phyloP scores from a whole-genome alignment of 1,284 basidiomycete genomes.

The Marasmius tenuissimus region DNA sequence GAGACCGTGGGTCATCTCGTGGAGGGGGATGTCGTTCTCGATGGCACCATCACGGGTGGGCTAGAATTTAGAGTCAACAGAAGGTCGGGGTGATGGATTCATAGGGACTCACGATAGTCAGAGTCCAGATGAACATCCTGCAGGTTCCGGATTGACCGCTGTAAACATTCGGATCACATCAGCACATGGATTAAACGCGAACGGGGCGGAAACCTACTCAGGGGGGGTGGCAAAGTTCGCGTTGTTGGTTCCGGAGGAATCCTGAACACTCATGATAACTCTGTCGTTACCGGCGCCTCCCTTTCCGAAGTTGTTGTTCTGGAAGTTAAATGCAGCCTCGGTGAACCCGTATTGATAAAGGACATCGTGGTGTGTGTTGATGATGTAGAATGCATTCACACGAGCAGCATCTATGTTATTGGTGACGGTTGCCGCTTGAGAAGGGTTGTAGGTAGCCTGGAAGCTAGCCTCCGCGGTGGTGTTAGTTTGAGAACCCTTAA shows the following conservation, averaged over 20 bases:
- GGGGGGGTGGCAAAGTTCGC: constrained; percentile 25
- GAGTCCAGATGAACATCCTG: constrained; percentile 37
- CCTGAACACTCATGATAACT: constrained; percentile 38
- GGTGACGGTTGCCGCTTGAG: constrained; percentile 18
- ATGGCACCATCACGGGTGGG: constrained; percentile 37
- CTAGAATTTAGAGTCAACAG: not conserved
- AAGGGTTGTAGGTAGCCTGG: constrained; percentile 34
- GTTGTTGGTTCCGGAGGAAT: constrained; percentile 34
- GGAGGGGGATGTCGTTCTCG: constrained; percentile 37
- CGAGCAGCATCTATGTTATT: constrained; percentile 46
- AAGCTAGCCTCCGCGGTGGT: constrained; percentile 24
- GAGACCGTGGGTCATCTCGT: constrained; percentile 41
- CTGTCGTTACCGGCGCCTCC: constrained; percentile 32
- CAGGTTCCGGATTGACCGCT: constrained; percentile 31
- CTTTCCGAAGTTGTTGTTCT: constrained; percentile 4
- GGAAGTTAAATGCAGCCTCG: constrained; percentile 8
- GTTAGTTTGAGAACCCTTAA: constrained; percentile 30
- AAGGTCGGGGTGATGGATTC: not conserved
- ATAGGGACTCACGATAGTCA: constrained; percentile 26
- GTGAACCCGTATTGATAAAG: constrained; percentile 36
- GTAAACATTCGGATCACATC: no score
- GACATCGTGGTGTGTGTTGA: constrained; percentile 51
- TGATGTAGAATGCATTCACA: constrained; percentile 51
- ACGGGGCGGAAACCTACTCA: constrained; percentile 28
- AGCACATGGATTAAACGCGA: not conserved